A percentile compares a stretch with the other conserved stretches of the same genome.
Evolutionary conservation across 2,329 filamentous ascomycete species (phyloP).

Genomic region (Sclerotinia nivalis): DNA sequence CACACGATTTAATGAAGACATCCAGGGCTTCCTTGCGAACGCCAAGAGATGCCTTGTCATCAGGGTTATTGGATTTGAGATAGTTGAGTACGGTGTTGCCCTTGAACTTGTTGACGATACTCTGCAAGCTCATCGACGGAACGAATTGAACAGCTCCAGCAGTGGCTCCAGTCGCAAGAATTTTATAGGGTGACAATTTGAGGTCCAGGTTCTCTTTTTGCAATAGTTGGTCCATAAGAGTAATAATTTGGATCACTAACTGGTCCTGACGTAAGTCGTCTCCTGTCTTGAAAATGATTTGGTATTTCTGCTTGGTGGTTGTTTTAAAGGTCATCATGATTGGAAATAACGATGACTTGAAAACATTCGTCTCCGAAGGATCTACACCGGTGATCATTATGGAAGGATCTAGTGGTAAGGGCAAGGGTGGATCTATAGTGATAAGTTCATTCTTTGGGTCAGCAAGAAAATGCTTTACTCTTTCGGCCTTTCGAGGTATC

Average conservation of each 20-base stretch:
- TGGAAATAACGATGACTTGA: conserved; percentile 92
- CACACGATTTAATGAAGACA: conserved; percentile 92
- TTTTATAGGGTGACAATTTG: conserved; percentile 93
- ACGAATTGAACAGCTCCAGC: conserved; percentile 95
- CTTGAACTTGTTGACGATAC: conserved; percentile 81
- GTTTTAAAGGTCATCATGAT: conserved; percentile 92
- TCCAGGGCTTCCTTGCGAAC: conserved; percentile 92
- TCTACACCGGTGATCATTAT: conserved; percentile 76
- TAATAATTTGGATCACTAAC: conserved; percentile 95
- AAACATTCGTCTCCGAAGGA: conserved; percentile 83
- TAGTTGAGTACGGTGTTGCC: conserved; percentile 74
- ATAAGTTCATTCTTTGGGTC: conserved; percentile 90
- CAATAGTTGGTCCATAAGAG: conserved; percentile 92
- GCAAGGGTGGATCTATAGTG: conserved; percentile 79
- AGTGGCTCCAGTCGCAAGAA: conserved; percentile 85
- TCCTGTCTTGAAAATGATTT: conserved; percentile 95
- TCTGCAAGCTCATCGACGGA: conserved; percentile 79
- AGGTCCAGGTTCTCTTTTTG: conserved; percentile 96
- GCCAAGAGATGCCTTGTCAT: conserved; percentile 76
- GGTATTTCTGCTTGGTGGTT: conserved; percentile 72
- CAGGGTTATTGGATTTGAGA: conserved; percentile 85
- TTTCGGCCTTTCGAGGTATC: conserved; percentile 77
- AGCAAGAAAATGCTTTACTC: conserved; percentile 77
- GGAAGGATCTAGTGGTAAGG: conserved; percentile 84
- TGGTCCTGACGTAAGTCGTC: conserved; percentile 97